These are phyloP conservation scores for Aspergillus sp. DNA, from an alignment of 2,329 filamentous ascomycete species.

Conservation along the genomic window DNA sequence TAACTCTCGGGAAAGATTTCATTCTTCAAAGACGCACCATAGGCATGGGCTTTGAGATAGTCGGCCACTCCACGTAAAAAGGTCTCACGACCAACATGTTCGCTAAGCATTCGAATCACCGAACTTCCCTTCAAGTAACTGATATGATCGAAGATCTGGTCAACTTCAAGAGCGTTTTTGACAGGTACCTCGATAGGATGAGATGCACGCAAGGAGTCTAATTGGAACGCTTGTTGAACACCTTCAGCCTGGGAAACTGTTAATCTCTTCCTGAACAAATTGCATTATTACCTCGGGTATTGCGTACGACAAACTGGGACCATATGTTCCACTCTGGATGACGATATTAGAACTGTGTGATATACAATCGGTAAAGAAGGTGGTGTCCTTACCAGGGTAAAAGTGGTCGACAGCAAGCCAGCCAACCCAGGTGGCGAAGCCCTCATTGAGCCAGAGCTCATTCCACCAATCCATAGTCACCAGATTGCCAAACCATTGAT, in stretches of 20 bases:
- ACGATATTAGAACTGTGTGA: slow-evolving; percentile 11
- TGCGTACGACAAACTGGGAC: slow-evolving; percentile 82
- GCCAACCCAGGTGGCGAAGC: slow-evolving; percentile 96
- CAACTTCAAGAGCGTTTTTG: slow-evolving; percentile 85
- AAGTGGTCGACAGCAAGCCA: slow-evolving; percentile 89
- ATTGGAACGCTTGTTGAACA: slow-evolving; percentile 81
- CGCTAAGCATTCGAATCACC: slow-evolving; percentile 90
- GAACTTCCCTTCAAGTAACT: slow-evolving; percentile 96
- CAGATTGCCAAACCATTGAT: slow-evolving; percentile 93
- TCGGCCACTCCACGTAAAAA: slow-evolving; percentile 86
- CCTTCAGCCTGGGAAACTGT: slow-evolving; percentile 63
- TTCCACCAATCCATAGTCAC: slow-evolving; percentile 98
- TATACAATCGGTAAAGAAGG: not conserved
- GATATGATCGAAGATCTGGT: slow-evolving; percentile 96
- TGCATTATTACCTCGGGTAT: slow-evolving; percentile 46
- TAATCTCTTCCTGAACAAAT: slow-evolving; percentile 28
- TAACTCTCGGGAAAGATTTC: not conserved
- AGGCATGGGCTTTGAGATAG: slow-evolving; percentile 83
- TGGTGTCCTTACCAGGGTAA: slow-evolving; percentile 56
- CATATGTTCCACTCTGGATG: slow-evolving; percentile 83
- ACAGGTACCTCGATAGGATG: slow-evolving; percentile 97
- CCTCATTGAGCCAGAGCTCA: slow-evolving; percentile 89
- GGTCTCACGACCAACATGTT: slow-evolving; percentile 76
- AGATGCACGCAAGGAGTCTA: slow-evolving; percentile 84
- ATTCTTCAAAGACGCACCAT: slow-evolving; percentile 46